phyloP scores from a whole-genome alignment of 106 monocot species.

The Apostasia ramifera region DNA sequence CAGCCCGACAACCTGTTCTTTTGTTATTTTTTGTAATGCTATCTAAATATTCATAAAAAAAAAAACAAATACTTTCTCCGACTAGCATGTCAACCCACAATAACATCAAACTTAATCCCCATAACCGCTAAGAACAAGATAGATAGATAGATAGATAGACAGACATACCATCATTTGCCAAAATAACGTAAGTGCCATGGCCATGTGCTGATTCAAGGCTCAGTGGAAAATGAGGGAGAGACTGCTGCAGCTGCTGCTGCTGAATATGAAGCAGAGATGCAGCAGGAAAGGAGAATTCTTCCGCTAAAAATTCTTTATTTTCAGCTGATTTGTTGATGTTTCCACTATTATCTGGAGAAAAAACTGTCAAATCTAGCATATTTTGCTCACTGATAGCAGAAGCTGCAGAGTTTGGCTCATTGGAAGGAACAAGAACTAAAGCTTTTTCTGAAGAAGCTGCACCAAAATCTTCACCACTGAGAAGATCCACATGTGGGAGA shows the following conservation, averaged over 20 bases:
- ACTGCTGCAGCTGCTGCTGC: slow-evolving; percentile 22
- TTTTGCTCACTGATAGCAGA: slow-evolving; percentile 47
- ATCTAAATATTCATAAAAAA: too few species aligned
- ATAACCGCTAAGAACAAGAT: too few species aligned
- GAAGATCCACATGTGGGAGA: slow-evolving; percentile 55
- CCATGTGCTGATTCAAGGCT: slow-evolving; percentile 7
- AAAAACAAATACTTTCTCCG: too few species aligned
- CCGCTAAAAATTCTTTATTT: slow-evolving; percentile 12
- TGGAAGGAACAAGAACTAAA: slow-evolving; percentile 63
- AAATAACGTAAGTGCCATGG: slow-evolving; percentile 20
- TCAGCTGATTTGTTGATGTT: slow-evolving; percentile 19
- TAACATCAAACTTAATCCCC: too few species aligned
- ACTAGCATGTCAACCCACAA: too few species aligned
- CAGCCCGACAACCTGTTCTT: too few species aligned
- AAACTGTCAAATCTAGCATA: slow-evolving; percentile 51
- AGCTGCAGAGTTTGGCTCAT: slow-evolving; percentile 18
- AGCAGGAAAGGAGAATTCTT: slow-evolving; percentile 17
- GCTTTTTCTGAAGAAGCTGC: slow-evolving; percentile 27
- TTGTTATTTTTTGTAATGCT: too few species aligned
- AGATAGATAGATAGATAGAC: background rate
- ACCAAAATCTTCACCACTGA: slow-evolving; percentile 39
- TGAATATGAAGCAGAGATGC: slow-evolving; percentile 13
- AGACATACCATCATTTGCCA: slow-evolving; percentile 27
- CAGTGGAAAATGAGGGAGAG: slow-evolving; percentile 16
- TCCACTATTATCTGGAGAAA: slow-evolving; percentile 24